Conservation (phyloP, 2,329 filamentous ascomycete species). For the Diaporthe citriasiana region DNA sequence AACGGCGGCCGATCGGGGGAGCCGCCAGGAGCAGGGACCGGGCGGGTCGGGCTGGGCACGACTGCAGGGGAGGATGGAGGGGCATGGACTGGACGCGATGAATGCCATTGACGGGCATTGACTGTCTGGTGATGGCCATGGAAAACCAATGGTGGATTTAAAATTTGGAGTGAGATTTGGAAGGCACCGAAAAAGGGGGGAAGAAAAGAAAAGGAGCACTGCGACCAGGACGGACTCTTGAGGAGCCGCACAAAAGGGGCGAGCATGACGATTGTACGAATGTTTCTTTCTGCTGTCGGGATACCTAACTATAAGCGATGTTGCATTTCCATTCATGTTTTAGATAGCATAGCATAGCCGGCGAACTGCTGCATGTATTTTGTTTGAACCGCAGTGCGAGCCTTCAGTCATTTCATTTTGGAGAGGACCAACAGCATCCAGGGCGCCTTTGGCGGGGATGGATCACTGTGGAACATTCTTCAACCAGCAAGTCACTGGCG, state of each 20-base stretch:
- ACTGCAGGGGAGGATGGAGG: slow-evolving; percentile 11
- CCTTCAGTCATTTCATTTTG: neutral
- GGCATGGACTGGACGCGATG: slow-evolving; percentile 28
- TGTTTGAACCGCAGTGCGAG: neutral
- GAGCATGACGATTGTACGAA: slow-evolving; percentile 27
- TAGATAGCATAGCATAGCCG: slow-evolving; percentile 26
- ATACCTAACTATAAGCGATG: slow-evolving; percentile 25
- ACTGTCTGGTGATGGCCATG: neutral
- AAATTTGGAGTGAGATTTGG: neutral
- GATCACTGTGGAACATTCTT: neutral
- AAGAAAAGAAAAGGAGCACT: neutral
- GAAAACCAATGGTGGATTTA: neutral
- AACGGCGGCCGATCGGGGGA: neutral
- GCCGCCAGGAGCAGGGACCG: neutral
- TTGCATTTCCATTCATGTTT: slow-evolving; percentile 21
- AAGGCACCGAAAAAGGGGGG: neutral
- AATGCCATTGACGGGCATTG: neutral
- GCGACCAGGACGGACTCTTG: slow-evolving; percentile 15
- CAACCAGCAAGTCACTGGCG: neutral
- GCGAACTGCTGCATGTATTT: slow-evolving; percentile 5
- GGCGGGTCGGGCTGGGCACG: neutral
- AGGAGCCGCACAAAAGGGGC: slow-evolving; percentile 12
- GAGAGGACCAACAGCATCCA: neutral
- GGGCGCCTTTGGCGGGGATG: no score
- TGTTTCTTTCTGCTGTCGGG: slow-evolving; percentile 20